Evolutionary conservation across 1,284 basidiomycete species (phyloP), one percentile per base, ranked within the genome.

Genomic region (Trichosporon coremiiforme): DNA sequence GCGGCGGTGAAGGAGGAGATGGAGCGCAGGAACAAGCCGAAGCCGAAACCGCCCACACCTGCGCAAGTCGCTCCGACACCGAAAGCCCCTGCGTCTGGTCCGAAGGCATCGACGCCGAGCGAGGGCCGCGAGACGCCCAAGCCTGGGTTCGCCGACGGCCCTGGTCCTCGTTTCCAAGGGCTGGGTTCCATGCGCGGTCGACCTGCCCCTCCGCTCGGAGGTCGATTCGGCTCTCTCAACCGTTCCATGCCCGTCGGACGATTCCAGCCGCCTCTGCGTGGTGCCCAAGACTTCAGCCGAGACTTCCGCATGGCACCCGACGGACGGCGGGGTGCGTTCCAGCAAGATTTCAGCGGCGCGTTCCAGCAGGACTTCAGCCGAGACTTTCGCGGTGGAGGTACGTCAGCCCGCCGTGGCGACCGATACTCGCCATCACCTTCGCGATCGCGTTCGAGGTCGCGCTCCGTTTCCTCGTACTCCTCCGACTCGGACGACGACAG

Each of bases 21-120:
- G 89, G 80, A 86, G 87, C 68, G 87, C 53, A 87, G 75, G 85
- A 85, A 75, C 88, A 90, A 76, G 50, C 80, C 79, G 4, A 80
- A 81, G 68, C 73, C 75, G 5, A 77, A 76, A 63, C 70, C 69
- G 35, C 36, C 65, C 4, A 55, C 70, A 0, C 55, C 64, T 6
- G 64, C 66, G 2, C 38, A 60, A 10, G 50, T 53, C 50, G 63
- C 62, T 3, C 22, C 38, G 15, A 50, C 63, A 4, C 67, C 62
- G 12, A 47, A 53, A 15, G 41, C 67, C 0, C 53, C 57, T 15
- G 57, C 66, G 7, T 22, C 57, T 20, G 66, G 35, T n/a, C 66
- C 66, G 4, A 66, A 66, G 53, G 53, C 64, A 15, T 31, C 57
- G 13, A 66, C 68, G 4, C 65, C 68, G 8, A 64, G 57, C 15